phyloP scores from a whole-genome alignment of 768 basidiomycete species.

The Tremella yokohamensis region DNA sequence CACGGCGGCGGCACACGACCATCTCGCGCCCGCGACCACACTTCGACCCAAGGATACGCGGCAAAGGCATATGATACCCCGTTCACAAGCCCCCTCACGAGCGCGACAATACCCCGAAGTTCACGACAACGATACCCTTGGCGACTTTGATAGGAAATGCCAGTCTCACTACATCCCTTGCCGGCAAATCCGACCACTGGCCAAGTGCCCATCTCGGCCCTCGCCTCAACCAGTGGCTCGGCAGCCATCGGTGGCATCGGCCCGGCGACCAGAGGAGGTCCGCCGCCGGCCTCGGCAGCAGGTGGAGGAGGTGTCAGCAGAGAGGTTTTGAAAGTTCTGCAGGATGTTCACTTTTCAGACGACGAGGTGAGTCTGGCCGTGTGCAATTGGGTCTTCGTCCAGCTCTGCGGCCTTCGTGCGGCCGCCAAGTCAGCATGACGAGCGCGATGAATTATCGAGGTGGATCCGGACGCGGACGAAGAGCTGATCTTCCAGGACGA shows the following conservation, averaged over 20 bases:
- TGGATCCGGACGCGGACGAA: background rate
- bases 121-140: no score
- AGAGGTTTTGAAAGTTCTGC: conserved; percentile 48
- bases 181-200: conserved; percentile 45
- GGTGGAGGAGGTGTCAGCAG: conserved; percentile 40
- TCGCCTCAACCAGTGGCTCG: conserved; percentile 10
- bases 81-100: no score
- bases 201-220: conserved; percentile 26
- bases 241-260: conserved; percentile 15
- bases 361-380: conserved; percentile 48
- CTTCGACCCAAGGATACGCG: no score
- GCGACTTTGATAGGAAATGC: background rate
- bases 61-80: no score
- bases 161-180: conserved; percentile 37
- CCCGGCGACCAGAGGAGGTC: conserved; percentile 7
- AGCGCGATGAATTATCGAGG: background rate
- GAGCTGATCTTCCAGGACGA: conserved; percentile 66
- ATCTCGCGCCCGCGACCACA: no score
- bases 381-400: background rate
- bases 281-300: conserved; percentile 24
- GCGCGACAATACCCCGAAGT: no score
- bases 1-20: no score
- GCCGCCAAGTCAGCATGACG: background rate
- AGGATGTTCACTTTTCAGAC: conserved; percentile 52
- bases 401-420: background rate